Evolutionary conservation across 805 yeast species (phyloP).

Genomic region (Kregervanrija delftensis): DNA sequence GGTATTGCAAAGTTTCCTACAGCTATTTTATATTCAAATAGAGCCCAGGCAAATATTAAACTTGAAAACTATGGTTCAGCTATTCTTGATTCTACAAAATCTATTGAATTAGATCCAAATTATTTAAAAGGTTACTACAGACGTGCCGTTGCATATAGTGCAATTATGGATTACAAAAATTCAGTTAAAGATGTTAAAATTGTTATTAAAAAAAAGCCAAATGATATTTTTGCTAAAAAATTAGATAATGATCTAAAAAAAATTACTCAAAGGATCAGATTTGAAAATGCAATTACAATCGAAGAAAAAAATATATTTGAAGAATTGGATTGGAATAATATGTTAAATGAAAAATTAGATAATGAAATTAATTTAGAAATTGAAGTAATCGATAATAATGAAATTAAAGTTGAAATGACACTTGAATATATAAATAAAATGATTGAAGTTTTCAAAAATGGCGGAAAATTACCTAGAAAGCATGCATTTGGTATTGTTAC

Average conservation of each 20-base stretch:
- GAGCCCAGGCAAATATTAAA: slow-evolving; percentile 87
- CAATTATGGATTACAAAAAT: slow-evolving; percentile 66
- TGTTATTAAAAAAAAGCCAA: slow-evolving; percentile 58
- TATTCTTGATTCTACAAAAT: slow-evolving; percentile 65
- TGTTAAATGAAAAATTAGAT: slow-evolving; percentile 47
- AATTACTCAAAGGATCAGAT: slow-evolving; percentile 65
- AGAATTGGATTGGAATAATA: slow-evolving; percentile 38
- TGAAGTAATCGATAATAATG: slow-evolving; percentile 26
- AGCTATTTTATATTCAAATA: slow-evolving; percentile 67
- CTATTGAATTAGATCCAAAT: slow-evolving; percentile 58
- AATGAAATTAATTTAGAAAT: slow-evolving; percentile 52
- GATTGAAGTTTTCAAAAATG: slow-evolving; percentile 66
- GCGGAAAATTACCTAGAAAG: slow-evolving; percentile 68
- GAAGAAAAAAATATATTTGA: slow-evolving; percentile 50
- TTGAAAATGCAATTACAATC: slow-evolving; percentile 79
- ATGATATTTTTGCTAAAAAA: slow-evolving; percentile 59
- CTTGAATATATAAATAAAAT: slow-evolving; percentile 53
- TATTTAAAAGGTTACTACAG: slow-evolving; percentile 82
- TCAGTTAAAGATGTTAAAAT: slow-evolving; percentile 63
- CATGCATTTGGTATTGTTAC: slow-evolving; percentile 79
- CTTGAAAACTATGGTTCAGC: slow-evolving; percentile 84
- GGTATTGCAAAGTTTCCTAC: slow-evolving; percentile 50
- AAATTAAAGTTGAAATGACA: slow-evolving; percentile 34
- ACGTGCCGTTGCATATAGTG: slow-evolving; percentile 75
- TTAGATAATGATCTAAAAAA: slow-evolving; percentile 57